These are phyloP conservation scores for Chytriomyces sp. DNA, from an alignment of 192 early-diverging fungal genomes.

Conservation along the genomic window DNA sequence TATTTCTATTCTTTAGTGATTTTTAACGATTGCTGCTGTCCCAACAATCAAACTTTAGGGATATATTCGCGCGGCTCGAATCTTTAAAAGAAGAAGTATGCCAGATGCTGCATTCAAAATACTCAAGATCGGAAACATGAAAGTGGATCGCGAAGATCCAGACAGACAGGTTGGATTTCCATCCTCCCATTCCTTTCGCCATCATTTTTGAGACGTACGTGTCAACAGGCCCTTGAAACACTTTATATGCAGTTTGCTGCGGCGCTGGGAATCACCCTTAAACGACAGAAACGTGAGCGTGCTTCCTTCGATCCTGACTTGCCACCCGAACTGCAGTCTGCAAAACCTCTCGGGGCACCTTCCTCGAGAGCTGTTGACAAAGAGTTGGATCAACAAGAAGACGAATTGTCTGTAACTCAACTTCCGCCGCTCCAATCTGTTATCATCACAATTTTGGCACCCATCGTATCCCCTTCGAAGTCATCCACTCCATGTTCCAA, in stretches of 20 bases:
- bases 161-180: slow-evolving; percentile 5
- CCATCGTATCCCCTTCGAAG: slow-evolving; percentile 24
- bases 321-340: background rate
- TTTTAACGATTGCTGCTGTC: background rate
- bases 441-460: slow-evolving; percentile 25
- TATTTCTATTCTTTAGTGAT: background rate
- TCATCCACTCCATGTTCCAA: slow-evolving; percentile 23
- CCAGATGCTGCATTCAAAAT: slow-evolving; percentile 23
- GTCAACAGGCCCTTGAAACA: slow-evolving; percentile 12
- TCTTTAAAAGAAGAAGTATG: slow-evolving; percentile 16
- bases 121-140: background rate
- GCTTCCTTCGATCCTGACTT: background rate
- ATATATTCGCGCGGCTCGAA: slow-evolving; percentile 11
- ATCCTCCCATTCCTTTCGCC: background rate
- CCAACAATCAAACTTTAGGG: background rate
- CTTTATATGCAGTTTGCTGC: slow-evolving; percentile 5
- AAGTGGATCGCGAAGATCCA: slow-evolving; percentile 3
- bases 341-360: background rate
- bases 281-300: background rate
- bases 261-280: slow-evolving; percentile 15
- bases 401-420: background rate
- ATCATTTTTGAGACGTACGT: background rate
- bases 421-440: background rate
- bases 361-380: background rate
- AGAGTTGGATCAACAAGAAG: background rate